phyloP scores from a whole-genome alignment of 2,329 filamentous ascomycete genomes.

The Dactylellina haptotyla region DNA sequence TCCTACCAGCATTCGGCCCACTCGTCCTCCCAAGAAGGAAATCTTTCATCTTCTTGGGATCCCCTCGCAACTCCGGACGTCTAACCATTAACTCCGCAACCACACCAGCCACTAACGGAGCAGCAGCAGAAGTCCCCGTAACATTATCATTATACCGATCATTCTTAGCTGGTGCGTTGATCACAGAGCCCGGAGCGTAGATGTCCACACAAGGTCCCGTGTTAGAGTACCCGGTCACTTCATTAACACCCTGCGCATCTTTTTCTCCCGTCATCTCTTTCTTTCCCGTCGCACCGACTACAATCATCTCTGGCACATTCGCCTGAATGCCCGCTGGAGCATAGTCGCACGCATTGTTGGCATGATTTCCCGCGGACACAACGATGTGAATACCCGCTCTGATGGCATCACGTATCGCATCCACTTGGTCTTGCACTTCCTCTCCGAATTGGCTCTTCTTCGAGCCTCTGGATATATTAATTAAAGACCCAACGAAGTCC shows the following conservation, averaged over 20 bases:
- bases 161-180: constrained; percentile 1
- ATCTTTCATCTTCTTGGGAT: constrained; percentile 9
- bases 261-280: constrained; percentile 1
- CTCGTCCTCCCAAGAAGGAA: constrained; percentile 12
- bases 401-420: neutral
- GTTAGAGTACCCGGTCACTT: constrained; percentile 14
- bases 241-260: neutral
- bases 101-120: constrained; percentile 17
- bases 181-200: constrained; percentile 18
- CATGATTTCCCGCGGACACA: constrained; percentile 1
- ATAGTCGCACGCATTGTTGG: constrained; percentile 7
- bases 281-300: constrained; percentile 5
- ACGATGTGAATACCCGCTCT: constrained; percentile 13
- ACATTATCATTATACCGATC: constrained; percentile 2
- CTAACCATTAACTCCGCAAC: constrained; percentile 8
- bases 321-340: neutral
- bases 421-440: neutral
- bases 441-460: neutral
- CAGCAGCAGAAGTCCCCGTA: constrained; percentile 5
- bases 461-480: constrained; percentile 8
- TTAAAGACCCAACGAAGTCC: neutral
- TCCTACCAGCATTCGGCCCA: constrained; percentile 7
- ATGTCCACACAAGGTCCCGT: constrained; percentile 16
- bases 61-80: constrained; percentile 5
- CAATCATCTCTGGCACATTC: neutral